Evolutionary conservation across 306 rosid species (phyloP).

Genomic region (Sicyos baderoa): DNA sequence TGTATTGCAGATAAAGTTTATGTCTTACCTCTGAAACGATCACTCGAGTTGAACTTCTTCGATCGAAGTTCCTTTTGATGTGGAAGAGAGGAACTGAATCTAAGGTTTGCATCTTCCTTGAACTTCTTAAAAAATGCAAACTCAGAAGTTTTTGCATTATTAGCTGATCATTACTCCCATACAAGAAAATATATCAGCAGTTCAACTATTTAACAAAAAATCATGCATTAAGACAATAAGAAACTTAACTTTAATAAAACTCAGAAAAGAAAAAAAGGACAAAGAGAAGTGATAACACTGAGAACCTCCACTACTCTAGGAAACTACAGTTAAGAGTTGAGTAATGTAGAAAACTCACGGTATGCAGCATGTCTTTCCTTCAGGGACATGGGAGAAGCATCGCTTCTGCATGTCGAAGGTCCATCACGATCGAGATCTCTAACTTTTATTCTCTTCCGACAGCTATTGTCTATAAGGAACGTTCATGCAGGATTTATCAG

Average conservation of each 20-base stretch:
- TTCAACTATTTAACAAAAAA: neutral
- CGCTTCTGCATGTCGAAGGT: slow-evolving; percentile 15
- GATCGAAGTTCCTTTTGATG: slow-evolving; percentile 24
- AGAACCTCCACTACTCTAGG: neutral
- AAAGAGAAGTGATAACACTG: neutral
- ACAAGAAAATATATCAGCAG: slow-evolving; percentile 20
- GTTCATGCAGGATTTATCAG: slow-evolving; percentile 1
- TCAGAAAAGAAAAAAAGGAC: neutral
- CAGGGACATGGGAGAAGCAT: slow-evolving; percentile 19
- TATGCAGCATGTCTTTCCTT: slow-evolving; percentile 19
- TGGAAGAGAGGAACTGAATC: slow-evolving; percentile 21
- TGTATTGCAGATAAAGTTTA: slow-evolving; percentile 6
- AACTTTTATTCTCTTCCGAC: slow-evolving; percentile 27
- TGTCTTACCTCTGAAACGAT: slow-evolving; percentile 37
- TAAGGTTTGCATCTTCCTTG: slow-evolving; percentile 44
- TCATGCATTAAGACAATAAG: neutral
- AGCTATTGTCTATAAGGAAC: slow-evolving; percentile 21
- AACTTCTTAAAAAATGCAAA: slow-evolving; percentile 69
- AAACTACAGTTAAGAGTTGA: neutral
- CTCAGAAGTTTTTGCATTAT: slow-evolving; percentile 66
- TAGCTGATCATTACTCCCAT: slow-evolving; percentile 26
- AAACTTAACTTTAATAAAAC: neutral
- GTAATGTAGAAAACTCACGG: slow-evolving; percentile 21
- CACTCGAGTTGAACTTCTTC: slow-evolving; percentile 25
- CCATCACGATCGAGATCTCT: slow-evolving; percentile 20